Evolutionary conservation across 768 basidiomycete species (phyloP).

Genomic region (Leccinellum albellum): DNA sequence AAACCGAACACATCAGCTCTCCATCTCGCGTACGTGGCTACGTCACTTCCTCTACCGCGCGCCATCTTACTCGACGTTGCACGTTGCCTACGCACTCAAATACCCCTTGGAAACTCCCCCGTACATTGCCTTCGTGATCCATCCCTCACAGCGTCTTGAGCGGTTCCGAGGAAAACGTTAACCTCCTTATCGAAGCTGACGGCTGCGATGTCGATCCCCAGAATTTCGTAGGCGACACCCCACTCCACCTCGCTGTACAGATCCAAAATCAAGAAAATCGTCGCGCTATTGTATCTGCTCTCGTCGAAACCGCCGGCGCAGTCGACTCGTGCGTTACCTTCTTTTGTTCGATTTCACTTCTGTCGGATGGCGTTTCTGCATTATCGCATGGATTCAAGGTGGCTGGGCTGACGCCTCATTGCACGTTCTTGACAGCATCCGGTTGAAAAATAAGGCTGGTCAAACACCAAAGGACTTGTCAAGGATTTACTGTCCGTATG

Average conservation of each 20-base stretch:
- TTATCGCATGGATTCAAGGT: background rate
- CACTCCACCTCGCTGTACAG: conserved; percentile 27
- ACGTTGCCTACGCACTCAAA: background rate
- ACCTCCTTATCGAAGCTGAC: conserved; percentile 20
- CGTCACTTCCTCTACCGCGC: background rate
- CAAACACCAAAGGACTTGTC: conserved; percentile 26
- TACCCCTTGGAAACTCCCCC: background rate
- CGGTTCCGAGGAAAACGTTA: conserved; percentile 17
- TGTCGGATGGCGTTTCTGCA: background rate
- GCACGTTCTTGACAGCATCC: conserved; percentile 13
- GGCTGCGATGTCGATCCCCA: conserved; percentile 29
- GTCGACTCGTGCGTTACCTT: conserved; percentile 19
- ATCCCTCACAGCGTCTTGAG: conserved; percentile 12
- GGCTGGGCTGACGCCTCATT: background rate
- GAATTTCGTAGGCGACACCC: conserved; percentile 26
- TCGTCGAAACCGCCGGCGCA: conserved; percentile 24
- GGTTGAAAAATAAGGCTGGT: conserved; percentile 23
- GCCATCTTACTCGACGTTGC: background rate
- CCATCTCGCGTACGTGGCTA: conserved; percentile 28
- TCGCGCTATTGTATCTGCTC: conserved; percentile 18
- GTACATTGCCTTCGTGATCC: background rate
- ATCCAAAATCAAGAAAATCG: conserved; percentile 13
- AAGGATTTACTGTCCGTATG: conserved; percentile 17
- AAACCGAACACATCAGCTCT: conserved; percentile 19
- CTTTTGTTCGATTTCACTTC: background rate